These are phyloP conservation scores for Sordariomycetes sp. DNA, from an alignment of 2,329 filamentous ascomycete species.

Conservation along the genomic window DNA sequence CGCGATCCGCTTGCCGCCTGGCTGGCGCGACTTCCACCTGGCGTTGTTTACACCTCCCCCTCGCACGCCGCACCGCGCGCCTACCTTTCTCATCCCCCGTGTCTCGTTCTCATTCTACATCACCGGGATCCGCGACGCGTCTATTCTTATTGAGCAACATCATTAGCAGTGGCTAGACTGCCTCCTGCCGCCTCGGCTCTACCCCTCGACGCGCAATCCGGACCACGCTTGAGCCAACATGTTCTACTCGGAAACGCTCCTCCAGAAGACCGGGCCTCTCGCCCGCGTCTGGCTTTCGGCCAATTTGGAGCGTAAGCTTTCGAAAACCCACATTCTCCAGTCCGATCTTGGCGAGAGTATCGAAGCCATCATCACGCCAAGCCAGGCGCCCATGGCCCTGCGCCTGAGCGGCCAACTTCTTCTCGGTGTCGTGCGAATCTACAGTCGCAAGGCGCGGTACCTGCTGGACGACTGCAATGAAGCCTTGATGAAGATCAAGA, in stretches of 20 bases:
- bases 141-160: background rate
- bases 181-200: constrained; percentile 2
- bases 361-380: constrained; percentile 85
- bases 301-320: constrained; percentile 96
- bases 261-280: constrained; percentile 93
- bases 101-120: background rate
- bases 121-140: background rate
- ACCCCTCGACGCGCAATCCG: background rate
- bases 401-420: constrained; percentile 89
- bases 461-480: constrained; percentile 96
- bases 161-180: constrained; percentile 2
- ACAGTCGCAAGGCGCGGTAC: constrained; percentile 94
- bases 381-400: constrained; percentile 88
- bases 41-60: constrained; percentile 5
- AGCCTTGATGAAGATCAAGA: constrained; percentile 94
- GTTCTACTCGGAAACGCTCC: constrained; percentile 95
- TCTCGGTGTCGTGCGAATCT: constrained; percentile 93
- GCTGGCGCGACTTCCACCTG: constrained; percentile 1
- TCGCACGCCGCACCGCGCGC: background rate
- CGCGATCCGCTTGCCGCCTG: constrained; percentile 1
- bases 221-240: constrained; percentile 41
- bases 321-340: constrained; percentile 90
- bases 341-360: constrained; percentile 93
- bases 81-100: background rate
- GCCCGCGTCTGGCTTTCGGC: constrained; percentile 97